A percentile compares a stretch with the other conserved stretches of the same genome.
These are phyloP conservation scores for Hygrophorus russula DNA, from an alignment of 768 basidiomycete species.

Conservation along the genomic window DNA sequence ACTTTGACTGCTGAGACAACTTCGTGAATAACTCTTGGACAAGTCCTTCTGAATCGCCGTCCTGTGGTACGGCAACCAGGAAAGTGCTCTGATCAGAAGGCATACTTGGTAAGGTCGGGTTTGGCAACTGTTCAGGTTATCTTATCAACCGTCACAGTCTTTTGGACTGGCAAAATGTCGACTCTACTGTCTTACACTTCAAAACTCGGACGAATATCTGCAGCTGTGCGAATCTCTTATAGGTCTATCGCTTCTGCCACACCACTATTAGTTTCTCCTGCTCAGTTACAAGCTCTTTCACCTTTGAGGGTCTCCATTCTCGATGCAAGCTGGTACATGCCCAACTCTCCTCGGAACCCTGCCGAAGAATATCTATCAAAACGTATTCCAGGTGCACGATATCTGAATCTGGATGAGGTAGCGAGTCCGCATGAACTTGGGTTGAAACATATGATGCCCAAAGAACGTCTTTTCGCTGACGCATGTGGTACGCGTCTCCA, in stretches of 20 bases:
- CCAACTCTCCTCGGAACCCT: conserved; percentile 63
- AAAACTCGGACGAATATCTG: conserved; percentile 12
- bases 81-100: conserved; percentile 95
- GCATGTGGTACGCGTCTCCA: conserved; percentile 56
- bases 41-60: conserved; percentile 75
- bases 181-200: neutral
- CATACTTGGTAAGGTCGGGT: conserved; percentile 34
- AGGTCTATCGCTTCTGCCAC: conserved; percentile 26
- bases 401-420: conserved; percentile 74
- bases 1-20: conserved; percentile 46
- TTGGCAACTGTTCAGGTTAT: too few species aligned
- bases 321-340: conserved; percentile 94
- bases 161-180: too few species aligned
- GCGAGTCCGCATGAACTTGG: conserved; percentile 65
- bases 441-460: conserved; percentile 92
- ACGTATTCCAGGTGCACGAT: conserved; percentile 61
- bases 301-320: conserved; percentile 33
- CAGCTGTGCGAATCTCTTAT: conserved; percentile 5
- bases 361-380: conserved; percentile 55
- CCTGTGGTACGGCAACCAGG: conserved; percentile 78
- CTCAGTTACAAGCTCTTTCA: conserved; percentile 27
- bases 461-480: conserved; percentile 53
- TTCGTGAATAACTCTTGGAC: conserved; percentile 55
- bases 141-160: too few species aligned
- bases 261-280: conserved; percentile 44